Conservation (phyloP, 2,329 filamentous ascomycete genomes). For the Xylariales sp. region DNA sequence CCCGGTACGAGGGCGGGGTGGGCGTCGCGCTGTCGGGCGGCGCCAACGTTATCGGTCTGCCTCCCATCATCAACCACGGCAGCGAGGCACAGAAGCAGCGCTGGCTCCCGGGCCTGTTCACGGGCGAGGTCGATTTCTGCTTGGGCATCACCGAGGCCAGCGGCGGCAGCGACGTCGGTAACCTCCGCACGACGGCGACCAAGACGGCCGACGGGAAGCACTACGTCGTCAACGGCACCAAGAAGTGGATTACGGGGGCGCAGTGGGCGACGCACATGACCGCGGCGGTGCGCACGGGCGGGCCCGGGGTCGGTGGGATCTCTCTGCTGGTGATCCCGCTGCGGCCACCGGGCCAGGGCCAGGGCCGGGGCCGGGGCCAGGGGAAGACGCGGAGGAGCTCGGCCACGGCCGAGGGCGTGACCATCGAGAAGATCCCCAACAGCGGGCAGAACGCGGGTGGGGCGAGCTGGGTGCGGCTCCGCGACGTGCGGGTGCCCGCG, state of each 20-base stretch:
- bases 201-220: conserved; percentile 33
- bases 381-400: too few relatives aligned
- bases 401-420: conserved; percentile 39
- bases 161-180: conserved; percentile 59
- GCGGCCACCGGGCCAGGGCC: too few relatives aligned
- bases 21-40: conserved; percentile 50
- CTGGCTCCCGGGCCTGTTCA: conserved; percentile 40
- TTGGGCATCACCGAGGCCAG: conserved; percentile 23
- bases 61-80: conserved; percentile 19
- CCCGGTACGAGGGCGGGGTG: conserved; percentile 46
- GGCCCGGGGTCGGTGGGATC: conserved; percentile 44
- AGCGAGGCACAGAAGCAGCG: conserved; percentile 19
- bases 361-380: too few relatives aligned
- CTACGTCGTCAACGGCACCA: conserved; percentile 58
- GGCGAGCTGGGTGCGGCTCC: conserved; percentile 50
- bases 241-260: conserved; percentile 63
- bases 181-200: conserved; percentile 53
- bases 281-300: conserved; percentile 56
- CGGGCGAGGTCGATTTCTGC: conserved; percentile 34
- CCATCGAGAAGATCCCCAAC: conserved; percentile 51
- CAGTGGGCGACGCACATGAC: conserved; percentile 59
- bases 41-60: conserved; percentile 40
- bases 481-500: conserved; percentile 46
- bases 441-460: conserved; percentile 63
- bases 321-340: conserved; percentile 53